phyloP scores from a whole-genome alignment of 768 basidiomycete genomes.

The Serendipita vermifera region DNA sequence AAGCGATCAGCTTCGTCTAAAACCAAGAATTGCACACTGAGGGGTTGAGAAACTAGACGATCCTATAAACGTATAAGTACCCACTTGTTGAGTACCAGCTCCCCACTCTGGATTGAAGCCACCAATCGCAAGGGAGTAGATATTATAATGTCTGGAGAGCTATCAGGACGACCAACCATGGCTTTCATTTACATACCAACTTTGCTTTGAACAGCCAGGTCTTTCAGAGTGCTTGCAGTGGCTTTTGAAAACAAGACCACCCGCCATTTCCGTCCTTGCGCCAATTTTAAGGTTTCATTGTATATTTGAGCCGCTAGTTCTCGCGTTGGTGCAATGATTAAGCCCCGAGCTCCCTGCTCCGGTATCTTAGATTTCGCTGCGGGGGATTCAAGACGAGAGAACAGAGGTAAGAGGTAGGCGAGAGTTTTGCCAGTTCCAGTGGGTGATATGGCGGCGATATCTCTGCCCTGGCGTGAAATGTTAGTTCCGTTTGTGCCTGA shows the following conservation, averaged over 20 bases:
- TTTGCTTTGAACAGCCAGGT: slow-evolving; percentile 60
- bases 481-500: background rate
- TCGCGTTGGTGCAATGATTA: slow-evolving; percentile 83
- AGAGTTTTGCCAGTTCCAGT: slow-evolving; percentile 97
- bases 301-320: slow-evolving; percentile 95
- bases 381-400: slow-evolving; percentile 47
- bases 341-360: slow-evolving; percentile 53
- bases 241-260: slow-evolving; percentile 78
- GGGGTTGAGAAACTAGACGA: slow-evolving; percentile 12
- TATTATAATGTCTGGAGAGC: slow-evolving; percentile 63
- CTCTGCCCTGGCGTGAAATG: slow-evolving; percentile 41
- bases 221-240: slow-evolving; percentile 67
- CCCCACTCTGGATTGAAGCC: slow-evolving; percentile 56
- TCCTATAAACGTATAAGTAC: slow-evolving; percentile 20
- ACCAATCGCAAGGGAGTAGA: slow-evolving; percentile 87
- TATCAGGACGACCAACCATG: slow-evolving; percentile 9
- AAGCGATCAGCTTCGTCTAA: slow-evolving; percentile 89
- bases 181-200: slow-evolving; percentile 40
- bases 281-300: slow-evolving; percentile 76
- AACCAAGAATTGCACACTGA: slow-evolving; percentile 71
- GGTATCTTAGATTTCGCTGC: slow-evolving; percentile 34
- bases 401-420: slow-evolving; percentile 75
- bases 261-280: slow-evolving; percentile 71
- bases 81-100: slow-evolving; percentile 60
- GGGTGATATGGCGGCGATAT: slow-evolving; percentile 88